Evolutionary conservation across 805 yeast species (phyloP).

Genomic region (Saturnispora sanitii): DNA sequence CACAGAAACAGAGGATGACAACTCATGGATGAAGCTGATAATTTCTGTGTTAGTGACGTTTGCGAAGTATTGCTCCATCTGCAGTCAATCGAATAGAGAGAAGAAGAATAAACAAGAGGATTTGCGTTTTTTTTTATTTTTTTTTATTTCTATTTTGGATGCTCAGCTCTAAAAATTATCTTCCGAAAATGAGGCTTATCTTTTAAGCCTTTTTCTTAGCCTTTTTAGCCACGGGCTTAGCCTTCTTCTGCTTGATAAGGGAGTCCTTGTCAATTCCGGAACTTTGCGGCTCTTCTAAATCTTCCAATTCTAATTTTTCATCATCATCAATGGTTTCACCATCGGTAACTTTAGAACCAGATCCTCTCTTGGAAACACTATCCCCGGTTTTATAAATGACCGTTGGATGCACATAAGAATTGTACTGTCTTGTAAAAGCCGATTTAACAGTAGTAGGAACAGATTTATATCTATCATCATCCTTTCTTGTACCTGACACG

Average conservation of each 20-base stretch:
- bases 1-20: not conserved
- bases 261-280: constrained; percentile 42
- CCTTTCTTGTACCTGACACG: constrained; percentile 43
- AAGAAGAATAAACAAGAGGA: not conserved
- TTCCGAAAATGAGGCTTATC: no score
- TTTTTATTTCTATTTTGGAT: no score
- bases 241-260: constrained; percentile 35
- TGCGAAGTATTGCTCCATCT: not conserved
- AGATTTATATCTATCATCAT: constrained; percentile 41
- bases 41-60: not conserved
- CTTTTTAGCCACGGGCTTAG: constrained; percentile 25
- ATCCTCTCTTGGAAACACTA: constrained; percentile 35
- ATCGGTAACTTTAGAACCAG: constrained; percentile 30
- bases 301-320: constrained; percentile 33
- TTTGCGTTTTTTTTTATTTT: no score
- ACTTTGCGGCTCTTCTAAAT: constrained; percentile 28
- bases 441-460: constrained; percentile 73
- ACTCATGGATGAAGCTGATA: not conserved
- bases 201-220: not conserved
- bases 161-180: no score
- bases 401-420: constrained; percentile 67
- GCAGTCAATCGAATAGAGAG: no score
- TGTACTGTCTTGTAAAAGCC: constrained; percentile 80
- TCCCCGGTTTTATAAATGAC: constrained; percentile 71
- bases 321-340: constrained; percentile 67